These are phyloP conservation scores for Coemansia sp. DNA, from an alignment of 192 early-diverging fungal genomes.

Conservation along the genomic window DNA sequence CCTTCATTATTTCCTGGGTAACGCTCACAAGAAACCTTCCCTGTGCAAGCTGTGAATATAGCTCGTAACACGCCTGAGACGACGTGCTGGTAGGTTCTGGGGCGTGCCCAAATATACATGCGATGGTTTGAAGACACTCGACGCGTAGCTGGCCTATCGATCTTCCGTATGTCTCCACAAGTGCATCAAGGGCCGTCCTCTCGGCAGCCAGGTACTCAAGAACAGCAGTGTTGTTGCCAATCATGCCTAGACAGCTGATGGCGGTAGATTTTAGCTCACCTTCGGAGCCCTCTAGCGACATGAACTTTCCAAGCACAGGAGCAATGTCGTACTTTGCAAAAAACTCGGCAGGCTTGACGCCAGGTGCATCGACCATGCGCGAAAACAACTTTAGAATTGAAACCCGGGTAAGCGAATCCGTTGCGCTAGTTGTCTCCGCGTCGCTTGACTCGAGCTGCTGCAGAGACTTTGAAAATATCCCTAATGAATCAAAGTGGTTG, in stretches of 20 bases:
- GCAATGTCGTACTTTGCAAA: conserved; percentile 33
- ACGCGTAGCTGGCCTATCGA: conserved; percentile 31
- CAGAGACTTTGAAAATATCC: conserved; percentile 30
- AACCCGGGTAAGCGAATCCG: conserved; percentile 24
- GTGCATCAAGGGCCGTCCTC: conserved; percentile 34
- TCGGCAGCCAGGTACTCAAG: conserved; percentile 40
- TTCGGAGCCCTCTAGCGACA: conserved; percentile 10
- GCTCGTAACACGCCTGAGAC: conserved; percentile 47
- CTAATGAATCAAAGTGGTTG: conserved; percentile 26
- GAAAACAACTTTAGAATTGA: conserved; percentile 45
- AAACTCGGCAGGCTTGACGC: conserved; percentile 22
- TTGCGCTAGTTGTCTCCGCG: conserved; percentile 16
- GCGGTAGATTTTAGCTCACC: conserved; percentile 27
- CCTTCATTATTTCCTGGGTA: conserved; percentile 51
- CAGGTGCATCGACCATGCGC: conserved; percentile 33
- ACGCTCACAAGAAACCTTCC: conserved; percentile 38
- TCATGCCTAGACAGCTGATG: conserved; percentile 41
- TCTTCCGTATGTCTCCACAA: conserved; percentile 30
- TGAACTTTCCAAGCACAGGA: conserved; percentile 23
- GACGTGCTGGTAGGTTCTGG: conserved; percentile 15
- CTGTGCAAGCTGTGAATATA: conserved; percentile 37
- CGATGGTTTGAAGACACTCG: conserved; percentile 41
- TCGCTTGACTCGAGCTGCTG: conserved; percentile 13
- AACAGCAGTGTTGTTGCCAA: conserved; percentile 38
- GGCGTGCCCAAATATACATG: conserved; percentile 46